Evolutionary conservation across 169 alveolate genomes (phyloP), one percentile per base, ranked within the genome.

Genomic region (Plasmodium gallinaceum): DNA sequence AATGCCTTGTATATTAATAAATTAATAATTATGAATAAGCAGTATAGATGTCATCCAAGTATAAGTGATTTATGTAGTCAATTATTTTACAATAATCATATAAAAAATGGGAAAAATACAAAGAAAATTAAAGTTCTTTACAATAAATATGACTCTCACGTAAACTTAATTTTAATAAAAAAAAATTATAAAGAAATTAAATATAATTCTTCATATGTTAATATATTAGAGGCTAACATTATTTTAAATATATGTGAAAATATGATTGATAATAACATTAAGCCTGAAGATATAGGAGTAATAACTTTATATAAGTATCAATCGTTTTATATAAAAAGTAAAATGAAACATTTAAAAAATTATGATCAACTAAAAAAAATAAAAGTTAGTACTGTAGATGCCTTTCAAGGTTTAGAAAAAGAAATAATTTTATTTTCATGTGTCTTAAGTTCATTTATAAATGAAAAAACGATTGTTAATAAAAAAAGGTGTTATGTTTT

Each of bases 351-450:
- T 5, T 70, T 78, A 24, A 64, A 51, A 43, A 18, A 88, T 24
- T 57, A 57, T 18, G 39, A 58, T 70, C 39, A 24, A 9, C 22
- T 76, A 16, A 65, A 70, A 48, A 62, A 24, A 22, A 58, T 76
- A 39, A 88, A 61, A 24, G 92, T 88, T 8, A 78, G 86, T 46
- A 88, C 92, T 2, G 92, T 88, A 20, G 92, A 88, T 65, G 65
- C 89, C 26, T 88, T 88, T 45, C 92, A 88, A 65, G 92, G 92
- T 10, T 32, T 78, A 5, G 92, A 88, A 43, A 70, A 69, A 45
- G 88, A 78, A 42, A 61, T 88, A 20, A 78, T 88, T 48, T 48
- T 88, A 8, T 57, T 88, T 68, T 75, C 85, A 14, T 70, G 88
- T 18, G 88, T 78, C 42, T 22, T 74, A 54, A 46, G 68, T 12